Evolutionary conservation across 1,284 basidiomycete genomes (phyloP).

Genomic region (Sutorius eximius): DNA sequence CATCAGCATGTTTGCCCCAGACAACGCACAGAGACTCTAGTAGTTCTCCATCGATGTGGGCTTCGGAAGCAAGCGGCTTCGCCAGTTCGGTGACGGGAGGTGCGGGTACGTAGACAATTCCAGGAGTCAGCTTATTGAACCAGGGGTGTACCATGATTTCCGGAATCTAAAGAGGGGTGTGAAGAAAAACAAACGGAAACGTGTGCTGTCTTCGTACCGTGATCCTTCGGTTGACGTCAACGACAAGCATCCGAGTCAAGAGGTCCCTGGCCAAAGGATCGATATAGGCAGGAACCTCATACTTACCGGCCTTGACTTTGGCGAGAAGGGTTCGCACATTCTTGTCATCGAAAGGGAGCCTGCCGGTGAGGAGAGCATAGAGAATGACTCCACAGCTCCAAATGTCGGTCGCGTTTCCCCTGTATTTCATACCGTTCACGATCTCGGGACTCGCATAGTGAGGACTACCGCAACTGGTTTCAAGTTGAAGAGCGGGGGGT

Average conservation of each 20-base stretch:
- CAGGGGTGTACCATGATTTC: conserved; percentile 90
- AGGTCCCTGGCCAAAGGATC: conserved; percentile 75
- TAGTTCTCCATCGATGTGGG: conserved; percentile 84
- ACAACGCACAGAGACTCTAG: conserved; percentile 87
- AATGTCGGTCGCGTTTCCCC: conserved; percentile 92
- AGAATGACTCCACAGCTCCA: conserved; percentile 94
- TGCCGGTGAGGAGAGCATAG: conserved; percentile 83
- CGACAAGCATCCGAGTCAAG: conserved; percentile 82
- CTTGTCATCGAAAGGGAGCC: conserved; percentile 89
- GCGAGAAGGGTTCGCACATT: conserved; percentile 78
- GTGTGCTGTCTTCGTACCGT: conserved; percentile 53
- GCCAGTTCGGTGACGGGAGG: conserved; percentile 67
- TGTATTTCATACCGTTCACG: conserved; percentile 91
- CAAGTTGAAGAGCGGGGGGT: conserved; percentile 77
- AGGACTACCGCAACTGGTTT: conserved; percentile 96
- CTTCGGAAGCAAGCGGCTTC: conserved; percentile 64
- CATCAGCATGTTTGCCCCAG: conserved; percentile 71
- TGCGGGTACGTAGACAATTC: conserved; percentile 57
- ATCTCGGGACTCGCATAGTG: conserved; percentile 99
- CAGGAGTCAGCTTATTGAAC: conserved; percentile 52
- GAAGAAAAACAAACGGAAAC: conserved; percentile 10
- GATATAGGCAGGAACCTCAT: conserved; percentile 75
- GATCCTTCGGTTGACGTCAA: conserved; percentile 86
- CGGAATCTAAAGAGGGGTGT: conserved; percentile 62
- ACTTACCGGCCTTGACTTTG: conserved; percentile 91